phyloP scores from a whole-genome alignment of 2,329 filamentous ascomycete species.

The Corinectria fuckeliana region DNA sequence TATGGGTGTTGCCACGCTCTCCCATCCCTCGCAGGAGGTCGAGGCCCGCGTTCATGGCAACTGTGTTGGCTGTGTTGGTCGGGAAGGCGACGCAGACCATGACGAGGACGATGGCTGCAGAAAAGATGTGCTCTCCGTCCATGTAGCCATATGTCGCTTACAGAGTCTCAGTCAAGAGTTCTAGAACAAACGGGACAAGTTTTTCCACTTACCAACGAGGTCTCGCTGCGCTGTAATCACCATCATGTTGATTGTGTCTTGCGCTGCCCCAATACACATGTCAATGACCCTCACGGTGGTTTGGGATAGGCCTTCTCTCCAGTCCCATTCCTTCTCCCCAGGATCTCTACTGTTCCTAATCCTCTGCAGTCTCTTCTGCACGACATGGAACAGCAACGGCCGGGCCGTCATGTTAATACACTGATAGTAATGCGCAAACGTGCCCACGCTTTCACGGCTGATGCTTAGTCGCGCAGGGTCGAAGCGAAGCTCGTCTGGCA shows the following conservation, averaged over 20 bases:
- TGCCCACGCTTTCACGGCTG: conserved; percentile 8
- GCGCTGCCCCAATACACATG: conserved; percentile 56
- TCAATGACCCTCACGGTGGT: conserved; percentile 59
- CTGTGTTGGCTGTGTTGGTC: conserved; percentile 47
- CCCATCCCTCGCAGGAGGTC: conserved; percentile 2
- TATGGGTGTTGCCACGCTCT: conserved; percentile 10
- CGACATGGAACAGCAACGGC: conserved; percentile 60
- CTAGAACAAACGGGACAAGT: neutral
- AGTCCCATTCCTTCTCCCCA: conserved; percentile 33
- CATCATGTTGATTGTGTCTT: conserved; percentile 33
- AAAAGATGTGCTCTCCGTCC: conserved; percentile 63
- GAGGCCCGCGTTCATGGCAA: conserved; percentile 50
- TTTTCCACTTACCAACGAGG: conserved; percentile 50
- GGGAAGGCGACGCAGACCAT: conserved; percentile 63
- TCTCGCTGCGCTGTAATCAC: conserved; percentile 55
- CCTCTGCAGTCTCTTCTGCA: conserved; percentile 51
- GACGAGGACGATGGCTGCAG: conserved; percentile 59
- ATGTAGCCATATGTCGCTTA: conserved; percentile 64
- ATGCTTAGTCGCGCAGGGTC: conserved; percentile 42
- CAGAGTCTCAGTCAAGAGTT: neutral
- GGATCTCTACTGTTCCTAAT: conserved; percentile 31
- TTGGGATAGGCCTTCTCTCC: conserved; percentile 48
- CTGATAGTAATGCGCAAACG: conserved; percentile 56
- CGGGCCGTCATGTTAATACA: conserved; percentile 64
- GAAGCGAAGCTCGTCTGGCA: conserved; percentile 57